Conservation (phyloP, 2,329 filamentous ascomycete species). For the Podosphaera aphanis region DNA sequence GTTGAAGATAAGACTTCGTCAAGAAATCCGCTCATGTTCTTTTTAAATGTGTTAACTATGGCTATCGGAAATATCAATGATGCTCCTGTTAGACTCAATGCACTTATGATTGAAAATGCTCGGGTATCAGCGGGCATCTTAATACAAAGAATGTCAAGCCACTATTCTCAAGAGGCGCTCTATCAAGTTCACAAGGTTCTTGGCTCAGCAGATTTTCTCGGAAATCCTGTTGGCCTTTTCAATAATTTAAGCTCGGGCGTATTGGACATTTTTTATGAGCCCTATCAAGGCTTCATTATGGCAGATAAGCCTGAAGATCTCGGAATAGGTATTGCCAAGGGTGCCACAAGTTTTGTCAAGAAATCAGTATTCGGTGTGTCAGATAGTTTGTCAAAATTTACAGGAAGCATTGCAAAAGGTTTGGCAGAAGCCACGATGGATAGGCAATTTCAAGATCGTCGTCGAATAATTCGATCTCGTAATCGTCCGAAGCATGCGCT, state of each 20-base stretch:
- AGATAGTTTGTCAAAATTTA: slow-evolving; percentile 94
- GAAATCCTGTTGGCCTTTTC: slow-evolving; percentile 92
- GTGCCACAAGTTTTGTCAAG: slow-evolving; percentile 90
- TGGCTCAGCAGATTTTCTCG: slow-evolving; percentile 89
- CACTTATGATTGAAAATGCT: slow-evolving; percentile 83
- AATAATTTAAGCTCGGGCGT: slow-evolving; percentile 96
- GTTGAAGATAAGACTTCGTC: slow-evolving; percentile 83
- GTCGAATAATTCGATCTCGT: slow-evolving; percentile 75
- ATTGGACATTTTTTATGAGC: slow-evolving; percentile 96
- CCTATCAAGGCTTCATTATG: slow-evolving; percentile 91
- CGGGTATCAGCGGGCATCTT: slow-evolving; percentile 70
- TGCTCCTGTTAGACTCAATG: slow-evolving; percentile 79
- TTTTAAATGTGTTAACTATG: slow-evolving; percentile 97
- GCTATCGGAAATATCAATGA: slow-evolving; percentile 98
- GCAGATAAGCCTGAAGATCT: slow-evolving; percentile 89
- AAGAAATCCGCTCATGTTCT: slow-evolving; percentile 91
- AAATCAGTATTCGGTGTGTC: slow-evolving; percentile 95
- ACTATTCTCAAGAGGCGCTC: slow-evolving; percentile 91
- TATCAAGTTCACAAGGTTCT: slow-evolving; percentile 95
- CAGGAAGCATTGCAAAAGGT: slow-evolving; percentile 89
- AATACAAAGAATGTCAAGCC: slow-evolving; percentile 66
- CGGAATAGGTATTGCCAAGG: slow-evolving; percentile 84
- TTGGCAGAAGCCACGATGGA: slow-evolving; percentile 86
- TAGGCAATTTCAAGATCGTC: slow-evolving; percentile 93
- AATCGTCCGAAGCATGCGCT: slow-evolving; percentile 94